Evolutionary conservation across 768 basidiomycete species (phyloP), one percentile per base, ranked within the genome.

Genomic region (Podaxis rugospora): DNA sequence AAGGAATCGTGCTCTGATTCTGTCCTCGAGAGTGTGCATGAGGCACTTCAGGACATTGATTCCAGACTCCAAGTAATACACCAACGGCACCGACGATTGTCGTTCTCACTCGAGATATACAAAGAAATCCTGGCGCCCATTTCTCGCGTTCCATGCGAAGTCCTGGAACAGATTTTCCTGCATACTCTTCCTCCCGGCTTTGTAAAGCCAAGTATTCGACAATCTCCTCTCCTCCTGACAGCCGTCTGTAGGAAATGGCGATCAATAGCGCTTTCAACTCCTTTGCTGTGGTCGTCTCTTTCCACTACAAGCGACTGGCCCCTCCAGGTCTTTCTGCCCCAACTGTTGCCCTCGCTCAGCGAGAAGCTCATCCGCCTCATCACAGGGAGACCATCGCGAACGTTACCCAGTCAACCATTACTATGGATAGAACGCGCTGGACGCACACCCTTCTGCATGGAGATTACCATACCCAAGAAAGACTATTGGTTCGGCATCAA

Each of bases 261-360:
- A 2, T 50, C 57, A 39, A 16, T 58, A 7, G 49, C 57, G 36
- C 36, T 58, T 4, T 58, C 57, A 6, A 50, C 32, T 2, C 57
- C 32, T 6, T 51, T 23, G 21, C 47, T 58, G 5, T 58, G 57
- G 57, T 58, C 57, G 23, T 58, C 57, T 3, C 28, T 58, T n/a
- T 58, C 57, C 1, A 58, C 57, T 13, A 50, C 57, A 5, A 58
- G 47, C 21, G 57, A 58, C 23, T 58, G 47, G 57, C 57, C 57
- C 4, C 35, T 49, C 6, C 47, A n/a, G 11, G 32, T 50, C 25
- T 58, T 58, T 23, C 36, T 50, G 10, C 57, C 57, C 18, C 18
- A 23, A 37, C n/a, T 16, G 35, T 50, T 28, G 13, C 35, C 35
- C 1, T 39, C 47, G 3, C 13, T 14, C 13, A 23, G 16, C 23